Base-by-base conservation (phyloP, 768 basidiomycete species). In the Nidularia sp. region DNA sequence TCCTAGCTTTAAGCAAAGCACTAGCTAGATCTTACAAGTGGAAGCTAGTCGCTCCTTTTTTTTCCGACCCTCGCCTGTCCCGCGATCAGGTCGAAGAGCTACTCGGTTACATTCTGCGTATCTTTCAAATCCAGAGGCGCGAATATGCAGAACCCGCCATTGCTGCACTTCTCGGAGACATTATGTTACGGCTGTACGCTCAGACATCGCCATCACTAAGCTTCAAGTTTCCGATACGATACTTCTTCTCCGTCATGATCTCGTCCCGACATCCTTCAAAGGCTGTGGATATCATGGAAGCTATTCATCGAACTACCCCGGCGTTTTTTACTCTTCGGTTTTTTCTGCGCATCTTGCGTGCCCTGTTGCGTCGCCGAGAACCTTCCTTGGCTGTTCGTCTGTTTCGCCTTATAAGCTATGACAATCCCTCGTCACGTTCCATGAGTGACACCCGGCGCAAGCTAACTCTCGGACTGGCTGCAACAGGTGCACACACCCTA, bases 211-310 rank as follows among this genome's bases (percentile, higher is more conserved):
- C 77, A 0, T 61, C 69, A 0, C 34, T 35, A 5, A 52, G 56
- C 6, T 53, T 62, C 54, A 77, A 76, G 50, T 73, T 75, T 56
- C 75, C 74, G n/a, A 60, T 84, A 34, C 73, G 78, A 8, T 76
- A 72, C 48, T 69, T 79, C 29, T 63, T 83, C 51, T 60, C 60
- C 31, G 61, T 74, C 50, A 58, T 78, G 66, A 62, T 75, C 13
- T 51, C 65, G 25, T 69, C 72, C 3, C 68, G 64, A 8, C 68
- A 74, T 43, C 64, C 75, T 6, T 55, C 59, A 0, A 59, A 64
- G 18, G 69, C 76, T 6, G 56, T 78, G 1, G 54, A 65, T 41
- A 56, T 82, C 25, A 63, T 83, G 41, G 64, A 74, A 53, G 63
- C 61, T 45, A 64, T 85, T 33, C 57, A 70, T 43, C 48, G 49